Conservation (phyloP, 202 grass and related monocot species). For the Dendrocalamus latiflorus region DNA sequence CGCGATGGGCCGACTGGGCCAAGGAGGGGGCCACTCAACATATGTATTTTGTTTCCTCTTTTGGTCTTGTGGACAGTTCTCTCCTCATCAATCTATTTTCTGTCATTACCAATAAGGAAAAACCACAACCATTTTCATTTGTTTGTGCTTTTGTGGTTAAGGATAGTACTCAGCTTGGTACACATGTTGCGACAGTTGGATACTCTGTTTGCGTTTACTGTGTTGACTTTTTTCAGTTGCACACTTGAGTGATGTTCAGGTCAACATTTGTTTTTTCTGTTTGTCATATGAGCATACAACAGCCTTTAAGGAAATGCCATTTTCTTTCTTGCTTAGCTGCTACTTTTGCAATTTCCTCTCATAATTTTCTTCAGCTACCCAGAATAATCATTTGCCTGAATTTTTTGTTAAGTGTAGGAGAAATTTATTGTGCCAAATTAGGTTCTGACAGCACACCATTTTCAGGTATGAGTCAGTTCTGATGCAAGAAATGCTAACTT, state of each 20-base stretch:
- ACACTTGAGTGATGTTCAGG: not conserved
- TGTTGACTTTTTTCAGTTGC: not conserved
- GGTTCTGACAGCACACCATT: slow-evolving; percentile 24
- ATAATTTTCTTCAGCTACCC: not conserved
- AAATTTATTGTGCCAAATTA: not conserved
- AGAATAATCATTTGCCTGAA: not conserved
- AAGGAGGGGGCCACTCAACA: too few species aligned
- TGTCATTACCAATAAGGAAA: not conserved
- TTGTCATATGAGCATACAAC: not conserved
- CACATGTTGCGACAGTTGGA: not conserved
- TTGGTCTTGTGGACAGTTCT: not conserved
- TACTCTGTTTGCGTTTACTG: not conserved
- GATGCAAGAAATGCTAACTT: slow-evolving; percentile 87
- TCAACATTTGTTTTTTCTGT: not conserved
- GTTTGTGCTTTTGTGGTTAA: slow-evolving; percentile 3
- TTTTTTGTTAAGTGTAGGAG: not conserved
- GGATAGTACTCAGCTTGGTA: not conserved
- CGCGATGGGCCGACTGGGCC: too few species aligned
- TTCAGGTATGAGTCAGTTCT: slow-evolving; percentile 83
- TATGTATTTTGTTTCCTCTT: not conserved
- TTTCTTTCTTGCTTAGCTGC: slow-evolving; percentile 1
- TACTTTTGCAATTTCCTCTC: not conserved
- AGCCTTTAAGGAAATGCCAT: not conserved
- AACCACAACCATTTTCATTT: not conserved
- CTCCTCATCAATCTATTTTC: not conserved